Percentiles rank a stretch among this genome's conserved stretches.
phyloP scores from a whole-genome alignment of 495 filamentous ascomycete genomes.

The Annulohypoxylon stygium region DNA sequence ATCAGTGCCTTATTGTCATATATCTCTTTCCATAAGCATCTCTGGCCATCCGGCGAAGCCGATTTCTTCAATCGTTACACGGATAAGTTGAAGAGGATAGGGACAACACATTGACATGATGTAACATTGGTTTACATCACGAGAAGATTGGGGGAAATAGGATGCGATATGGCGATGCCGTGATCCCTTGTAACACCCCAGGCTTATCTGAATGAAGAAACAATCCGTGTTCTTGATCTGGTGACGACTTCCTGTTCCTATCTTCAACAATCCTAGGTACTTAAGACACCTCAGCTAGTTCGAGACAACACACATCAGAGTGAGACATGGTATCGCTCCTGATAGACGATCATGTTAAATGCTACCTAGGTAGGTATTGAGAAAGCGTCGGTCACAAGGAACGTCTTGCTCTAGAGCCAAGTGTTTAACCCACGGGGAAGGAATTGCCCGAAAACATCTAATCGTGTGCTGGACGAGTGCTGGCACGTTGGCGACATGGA shows the following conservation, averaged over 20 bases:
- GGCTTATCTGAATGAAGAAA: neutral
- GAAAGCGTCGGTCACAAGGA: neutral
- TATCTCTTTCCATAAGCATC: neutral
- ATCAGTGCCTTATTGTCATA: neutral
- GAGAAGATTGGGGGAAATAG: neutral
- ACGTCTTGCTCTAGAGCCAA: slow-evolving; percentile 20
- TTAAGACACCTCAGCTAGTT: neutral
- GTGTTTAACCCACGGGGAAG: slow-evolving; percentile 6
- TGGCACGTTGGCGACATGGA: slow-evolving; percentile 11
- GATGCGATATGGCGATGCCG: neutral
- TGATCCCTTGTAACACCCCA: neutral
- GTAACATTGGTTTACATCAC: neutral
- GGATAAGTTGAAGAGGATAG: neutral
- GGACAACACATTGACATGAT: neutral
- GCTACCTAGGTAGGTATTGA: neutral
- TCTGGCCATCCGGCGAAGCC: neutral
- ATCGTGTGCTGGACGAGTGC: slow-evolving; percentile 19
- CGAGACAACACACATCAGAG: slow-evolving; percentile 12
- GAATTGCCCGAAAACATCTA: slow-evolving; percentile 1
- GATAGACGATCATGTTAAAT: slow-evolving; percentile 8
- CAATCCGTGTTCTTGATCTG: neutral
- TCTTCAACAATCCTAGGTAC: slow-evolving; percentile 1
- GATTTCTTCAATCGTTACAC: neutral
- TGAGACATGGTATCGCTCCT: neutral
- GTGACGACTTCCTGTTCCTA: slow-evolving; percentile 5